phyloP scores from a whole-genome alignment of 768 basidiomycete species.

The Lactarius vividus region DNA sequence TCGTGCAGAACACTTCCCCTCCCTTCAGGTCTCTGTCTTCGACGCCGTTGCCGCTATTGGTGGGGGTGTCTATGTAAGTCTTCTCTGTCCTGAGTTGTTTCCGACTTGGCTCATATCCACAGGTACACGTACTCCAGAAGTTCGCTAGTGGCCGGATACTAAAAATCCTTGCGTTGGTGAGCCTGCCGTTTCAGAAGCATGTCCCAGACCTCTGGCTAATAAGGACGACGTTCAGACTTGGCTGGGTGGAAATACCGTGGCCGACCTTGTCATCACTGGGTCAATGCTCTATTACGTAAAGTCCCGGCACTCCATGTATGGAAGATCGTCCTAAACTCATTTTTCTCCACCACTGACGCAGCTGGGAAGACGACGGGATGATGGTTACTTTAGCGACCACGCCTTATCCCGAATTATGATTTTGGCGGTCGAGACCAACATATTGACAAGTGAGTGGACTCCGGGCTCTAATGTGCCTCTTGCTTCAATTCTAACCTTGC shows the following conservation, averaged over 20 bases:
- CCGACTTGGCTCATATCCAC: background rate
- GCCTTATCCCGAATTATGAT: slow-evolving; percentile 27
- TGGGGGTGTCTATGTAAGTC: slow-evolving; percentile 8
- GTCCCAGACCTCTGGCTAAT: background rate
- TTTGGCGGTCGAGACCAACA: slow-evolving; percentile 32
- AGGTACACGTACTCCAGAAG: background rate
- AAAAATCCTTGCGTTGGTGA: background rate
- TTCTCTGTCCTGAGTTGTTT: too few species aligned
- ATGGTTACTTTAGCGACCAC: background rate
- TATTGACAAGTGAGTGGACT: slow-evolving; percentile 19
- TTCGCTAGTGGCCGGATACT: background rate
- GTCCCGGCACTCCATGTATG: too few species aligned
- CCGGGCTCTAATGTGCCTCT: background rate
- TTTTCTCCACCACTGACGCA: background rate
- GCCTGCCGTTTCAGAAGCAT: background rate
- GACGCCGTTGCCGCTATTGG: background rate
- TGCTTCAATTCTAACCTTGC: background rate
- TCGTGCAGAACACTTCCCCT: background rate
- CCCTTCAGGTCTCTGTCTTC: background rate
- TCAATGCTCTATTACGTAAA: slow-evolving; percentile 14
- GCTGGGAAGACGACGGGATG: background rate
- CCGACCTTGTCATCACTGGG: slow-evolving; percentile 1
- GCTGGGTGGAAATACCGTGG: background rate
- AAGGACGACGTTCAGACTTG: background rate
- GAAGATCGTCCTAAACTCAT: background rate